These are phyloP conservation scores for Triadica sebifera DNA, from an alignment of 345 rosid species.

Conservation along the genomic window DNA sequence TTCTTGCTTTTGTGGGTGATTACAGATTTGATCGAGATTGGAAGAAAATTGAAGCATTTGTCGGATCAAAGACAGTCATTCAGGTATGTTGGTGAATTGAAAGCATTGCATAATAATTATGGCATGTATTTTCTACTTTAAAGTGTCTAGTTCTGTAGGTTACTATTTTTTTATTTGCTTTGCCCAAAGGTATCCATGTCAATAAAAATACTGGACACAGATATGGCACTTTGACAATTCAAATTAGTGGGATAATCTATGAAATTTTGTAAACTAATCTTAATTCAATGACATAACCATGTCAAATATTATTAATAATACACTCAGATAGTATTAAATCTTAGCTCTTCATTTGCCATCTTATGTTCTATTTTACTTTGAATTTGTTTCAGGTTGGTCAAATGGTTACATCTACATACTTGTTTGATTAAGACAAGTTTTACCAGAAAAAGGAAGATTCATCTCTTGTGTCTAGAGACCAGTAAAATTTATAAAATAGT, in stretches of 20 bases:
- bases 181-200: neutral
- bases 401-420: neutral
- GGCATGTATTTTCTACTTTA: neutral
- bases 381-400: neutral
- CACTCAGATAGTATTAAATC: neutral
- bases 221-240: neutral
- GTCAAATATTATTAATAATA: too few relatives aligned
- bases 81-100: slow-evolving; percentile 49
- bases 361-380: neutral
- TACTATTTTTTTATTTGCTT: neutral
- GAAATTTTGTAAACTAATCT: too few relatives aligned
- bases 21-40: slow-evolving; percentile 91
- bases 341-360: neutral
- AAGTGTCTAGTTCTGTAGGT: neutral
- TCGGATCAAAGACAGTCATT: slow-evolving; percentile 89
- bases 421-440: slow-evolving; percentile 1
- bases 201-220: neutral
- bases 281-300: too few relatives aligned
- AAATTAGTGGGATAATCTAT: neutral
- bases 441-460: neutral
- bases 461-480: neutral
- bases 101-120: neutral
- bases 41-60: slow-evolving; percentile 96
- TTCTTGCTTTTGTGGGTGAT: slow-evolving; percentile 4
- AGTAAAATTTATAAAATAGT: neutral